Base-by-base conservation (phyloP, 805 yeast species). In the Metschnikowia bowlesiae region DNA sequence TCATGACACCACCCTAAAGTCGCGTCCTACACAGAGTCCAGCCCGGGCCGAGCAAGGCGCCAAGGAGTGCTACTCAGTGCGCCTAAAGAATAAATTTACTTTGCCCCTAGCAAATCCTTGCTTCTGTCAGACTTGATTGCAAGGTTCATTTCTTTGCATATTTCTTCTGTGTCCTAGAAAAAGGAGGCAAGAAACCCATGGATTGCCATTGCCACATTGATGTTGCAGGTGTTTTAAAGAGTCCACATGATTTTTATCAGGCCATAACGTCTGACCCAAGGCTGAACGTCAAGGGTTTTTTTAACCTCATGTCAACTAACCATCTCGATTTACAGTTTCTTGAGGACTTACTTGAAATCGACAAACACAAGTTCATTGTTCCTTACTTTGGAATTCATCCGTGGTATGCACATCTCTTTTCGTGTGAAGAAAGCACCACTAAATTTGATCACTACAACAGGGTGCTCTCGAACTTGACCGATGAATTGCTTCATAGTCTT, bases 331-430 rank as follows among this genome's bases (percentile, higher is more conserved):
- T 73, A 11, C 61, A 56, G 4, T 50, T 64, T 29, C 49, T 73
- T 3, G 65, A 61, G 38, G 36, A 32, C 11, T 44, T 68, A 18
- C 42, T 54, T 3, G 53, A 43, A 16, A 31, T 61, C 29, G 55
- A 52, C 39, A 39, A 43, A 16, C 31, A 48, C 22, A 50, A 57
- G 8, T 39, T 46, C 3, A 53, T 76, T 1, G 62, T 69, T 8
- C 79, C 85, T 0, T 78, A 79, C 37, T 79, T 80, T 60, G 96
- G 98, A 0, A 71, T 89, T 1, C 99, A 92, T 66, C 99, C 99
- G 0, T 92, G 98, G 98, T 91, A 80, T 60, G 68, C 83, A 2
- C 96, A 91, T 63, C 55, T 84, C 16, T 85, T 81, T 54, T 69
- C 78, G 2, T 58, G 66, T 6, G 46, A 53, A 2, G 57, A 51